A percentile compares a stretch with the other conserved stretches of the same genome.
phyloP scores from a whole-genome alignment of 768 basidiomycete genomes.

The Lactifluus volemus region DNA sequence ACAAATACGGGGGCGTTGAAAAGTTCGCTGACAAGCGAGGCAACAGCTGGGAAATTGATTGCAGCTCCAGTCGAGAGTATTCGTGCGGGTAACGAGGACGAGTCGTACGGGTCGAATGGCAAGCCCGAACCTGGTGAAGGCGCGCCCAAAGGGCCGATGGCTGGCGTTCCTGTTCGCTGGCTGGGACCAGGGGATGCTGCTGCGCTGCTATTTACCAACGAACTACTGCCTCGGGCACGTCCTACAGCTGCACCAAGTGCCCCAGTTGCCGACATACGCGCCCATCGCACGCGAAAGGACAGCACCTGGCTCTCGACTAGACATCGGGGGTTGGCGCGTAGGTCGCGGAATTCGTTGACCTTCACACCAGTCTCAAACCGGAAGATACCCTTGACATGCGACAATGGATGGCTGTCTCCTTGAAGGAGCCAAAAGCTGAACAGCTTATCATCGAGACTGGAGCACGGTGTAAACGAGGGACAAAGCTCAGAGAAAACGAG shows the following conservation, averaged over 20 bases:
- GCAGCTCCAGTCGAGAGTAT: conserved; percentile 71
- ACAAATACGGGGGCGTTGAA: conserved; percentile 78
- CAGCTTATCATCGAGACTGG: conserved; percentile 82
- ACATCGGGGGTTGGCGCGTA: conserved; percentile 82
- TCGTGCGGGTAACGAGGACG: conserved; percentile 51
- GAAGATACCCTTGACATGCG: conserved; percentile 77
- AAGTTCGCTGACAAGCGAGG: conserved; percentile 71
- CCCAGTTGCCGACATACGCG: conserved; percentile 60
- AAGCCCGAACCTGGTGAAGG: conserved; percentile 26
- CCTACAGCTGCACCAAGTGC: conserved; percentile 42
- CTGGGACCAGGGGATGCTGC: conserved; percentile 17
- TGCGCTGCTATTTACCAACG: conserved; percentile 22
- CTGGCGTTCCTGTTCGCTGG: conserved; percentile 17
- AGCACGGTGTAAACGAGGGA: background rate
- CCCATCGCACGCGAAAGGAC: conserved; percentile 77
- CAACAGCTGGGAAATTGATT: conserved; percentile 75
- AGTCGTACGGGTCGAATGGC: conserved; percentile 74
- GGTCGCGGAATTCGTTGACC: conserved; percentile 81
- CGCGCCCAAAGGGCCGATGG: background rate
- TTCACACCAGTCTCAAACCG: conserved; percentile 85
- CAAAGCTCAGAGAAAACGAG: conserved; percentile 3
- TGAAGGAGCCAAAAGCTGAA: conserved; percentile 87
- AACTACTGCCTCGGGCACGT: conserved; percentile 24
- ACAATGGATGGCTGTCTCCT: conserved; percentile 63
- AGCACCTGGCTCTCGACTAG: conserved; percentile 76